Base-by-base conservation (phyloP, 2,329 filamentous ascomycete genomes). In the Ophiosphaerella herpotricha region DNA sequence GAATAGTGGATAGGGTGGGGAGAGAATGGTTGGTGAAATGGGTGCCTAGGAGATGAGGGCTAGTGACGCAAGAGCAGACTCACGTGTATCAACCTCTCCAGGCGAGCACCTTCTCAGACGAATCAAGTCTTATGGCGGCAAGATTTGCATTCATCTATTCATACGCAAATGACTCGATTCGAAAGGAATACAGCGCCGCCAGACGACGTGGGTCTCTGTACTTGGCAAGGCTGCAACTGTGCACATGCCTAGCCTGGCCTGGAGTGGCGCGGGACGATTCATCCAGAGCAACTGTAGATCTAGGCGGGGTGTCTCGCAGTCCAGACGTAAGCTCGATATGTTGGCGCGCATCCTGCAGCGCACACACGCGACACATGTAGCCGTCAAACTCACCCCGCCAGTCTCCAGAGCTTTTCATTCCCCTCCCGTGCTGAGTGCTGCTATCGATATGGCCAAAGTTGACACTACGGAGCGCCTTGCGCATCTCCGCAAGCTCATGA, bases 401-500 rank as follows among this genome's bases (percentile, higher is more conserved):
- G 42, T 52, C 40, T 41, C 54, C 44, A 59, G 64, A 63, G 52
- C 63, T 18, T 65, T 74, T 46, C 66, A 73, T 61, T 55, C 60
- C 39, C 67, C 68, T 48, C 58, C 63, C 45, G 55, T 55, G 51
- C 56, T 59, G 39, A 54, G 59, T 52, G 56, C 26, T 29, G 26
- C 63, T 39, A 54, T 77, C 74, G 81, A 85, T 31, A 95, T 94
- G 89, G 88, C 85, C 69, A 85, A 82, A 45, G 86, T 96, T 60
- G 80, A 94, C 75, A 97, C 92, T 32, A 85, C 86, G 47, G 80
- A 85, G 55, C 88, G 90, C 66, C 84, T 99, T 58, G 76, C 84
- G 57, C 82, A 84, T 75, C 82, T 99, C 67, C 85, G 94, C 70
- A 80, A 86, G 72, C 80, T 96, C 70, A 99, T 99, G 94, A 86